Conservation (phyloP, 805 yeast genomes). For the Sugiyamaella valdiviana region DNA sequence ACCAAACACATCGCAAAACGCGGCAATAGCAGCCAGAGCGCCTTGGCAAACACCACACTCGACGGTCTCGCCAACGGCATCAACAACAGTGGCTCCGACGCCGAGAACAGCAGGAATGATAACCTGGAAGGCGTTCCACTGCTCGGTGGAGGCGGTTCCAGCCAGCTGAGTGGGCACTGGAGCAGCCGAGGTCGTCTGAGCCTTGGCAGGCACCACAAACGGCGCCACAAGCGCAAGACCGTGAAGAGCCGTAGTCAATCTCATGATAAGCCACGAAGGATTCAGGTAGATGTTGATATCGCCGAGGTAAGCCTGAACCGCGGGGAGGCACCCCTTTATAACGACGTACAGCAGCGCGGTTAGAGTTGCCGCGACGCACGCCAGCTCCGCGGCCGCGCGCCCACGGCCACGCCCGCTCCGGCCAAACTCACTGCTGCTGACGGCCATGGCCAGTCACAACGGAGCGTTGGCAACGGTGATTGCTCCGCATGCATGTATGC, state of each 20-base stretch:
- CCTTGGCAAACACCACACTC: conserved; percentile 5
- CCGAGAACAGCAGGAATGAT: not conserved
- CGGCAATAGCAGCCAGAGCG: not conserved
- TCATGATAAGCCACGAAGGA: too few relatives aligned
- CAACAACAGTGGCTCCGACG: not conserved
- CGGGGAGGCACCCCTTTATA: not conserved
- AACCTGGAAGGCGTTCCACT: not conserved
- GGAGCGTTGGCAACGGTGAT: not conserved
- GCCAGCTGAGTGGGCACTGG: not conserved
- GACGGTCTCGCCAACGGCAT: conserved; percentile 3
- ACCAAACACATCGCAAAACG: not conserved
- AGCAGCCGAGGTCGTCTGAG: not conserved
- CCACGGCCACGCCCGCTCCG: not conserved
- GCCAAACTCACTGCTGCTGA: too few relatives aligned
- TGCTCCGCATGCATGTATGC: too few relatives aligned
- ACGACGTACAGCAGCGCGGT: not conserved
- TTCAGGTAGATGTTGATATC: too few relatives aligned
- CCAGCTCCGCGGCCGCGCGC: too few relatives aligned
- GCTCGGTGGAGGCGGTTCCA: not conserved
- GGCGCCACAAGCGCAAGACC: not conserved
- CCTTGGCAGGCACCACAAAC: not conserved
- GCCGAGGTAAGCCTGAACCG: not conserved
- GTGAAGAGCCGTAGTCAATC: not conserved
- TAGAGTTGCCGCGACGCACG: not conserved
- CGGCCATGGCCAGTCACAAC: not conserved